phyloP scores from a whole-genome alignment of 148 eudicot species.

The Rhododendron ferrugineum region DNA sequence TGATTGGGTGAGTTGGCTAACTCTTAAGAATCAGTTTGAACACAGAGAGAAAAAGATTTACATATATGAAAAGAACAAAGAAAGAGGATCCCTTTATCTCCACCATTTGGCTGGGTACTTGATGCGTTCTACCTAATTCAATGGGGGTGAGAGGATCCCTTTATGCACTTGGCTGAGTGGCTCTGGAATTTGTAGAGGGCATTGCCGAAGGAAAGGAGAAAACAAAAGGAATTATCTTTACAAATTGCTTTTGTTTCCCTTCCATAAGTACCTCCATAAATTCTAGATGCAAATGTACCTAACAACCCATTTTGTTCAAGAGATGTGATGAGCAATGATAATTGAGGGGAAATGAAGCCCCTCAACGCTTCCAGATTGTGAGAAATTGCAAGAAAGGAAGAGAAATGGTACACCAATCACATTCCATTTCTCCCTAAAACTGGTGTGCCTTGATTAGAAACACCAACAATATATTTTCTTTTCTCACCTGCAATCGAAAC shows the following conservation, averaged over 20 bases:
- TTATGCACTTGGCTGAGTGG: background rate
- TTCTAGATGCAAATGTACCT: background rate
- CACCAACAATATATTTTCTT: background rate
- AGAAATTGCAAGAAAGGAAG: background rate
- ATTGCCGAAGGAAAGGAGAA: background rate
- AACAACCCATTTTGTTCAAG: background rate
- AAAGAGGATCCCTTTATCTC: background rate
- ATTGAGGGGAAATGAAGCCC: background rate
- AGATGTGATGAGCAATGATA: background rate
- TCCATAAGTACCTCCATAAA: background rate
- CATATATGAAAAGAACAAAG: background rate
- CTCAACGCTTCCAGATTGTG: background rate
- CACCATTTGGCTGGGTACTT: background rate
- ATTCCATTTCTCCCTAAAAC: background rate
- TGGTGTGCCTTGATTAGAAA: background rate
- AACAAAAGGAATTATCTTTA: background rate
- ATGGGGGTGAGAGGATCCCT: background rate
- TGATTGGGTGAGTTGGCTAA: slow-evolving; percentile 71
- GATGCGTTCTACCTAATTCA: background rate
- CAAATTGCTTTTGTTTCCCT: background rate
- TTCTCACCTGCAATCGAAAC: background rate
- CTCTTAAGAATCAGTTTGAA: background rate
- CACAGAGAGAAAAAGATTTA: background rate
- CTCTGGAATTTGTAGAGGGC: background rate
- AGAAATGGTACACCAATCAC: background rate